phyloP scores from a whole-genome alignment of 2,329 filamentous ascomycete species.

The Cordyceps cicadae region DNA sequence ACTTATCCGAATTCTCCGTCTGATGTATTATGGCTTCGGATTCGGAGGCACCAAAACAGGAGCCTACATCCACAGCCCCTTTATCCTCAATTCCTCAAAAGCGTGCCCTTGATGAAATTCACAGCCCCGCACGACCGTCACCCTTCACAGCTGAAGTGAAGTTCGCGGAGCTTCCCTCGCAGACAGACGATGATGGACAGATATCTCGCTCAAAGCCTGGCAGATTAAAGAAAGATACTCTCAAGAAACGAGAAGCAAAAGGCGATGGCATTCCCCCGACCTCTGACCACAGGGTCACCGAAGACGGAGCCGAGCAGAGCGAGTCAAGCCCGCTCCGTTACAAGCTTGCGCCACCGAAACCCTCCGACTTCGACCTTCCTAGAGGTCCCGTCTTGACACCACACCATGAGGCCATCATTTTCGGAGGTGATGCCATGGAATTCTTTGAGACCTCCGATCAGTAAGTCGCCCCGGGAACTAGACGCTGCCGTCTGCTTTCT shows the following conservation, averaged over 20 bases:
- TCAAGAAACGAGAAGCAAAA: constrained; percentile 62
- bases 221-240: constrained; percentile 55
- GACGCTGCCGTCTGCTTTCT: neutral
- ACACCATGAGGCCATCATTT: constrained; percentile 44
- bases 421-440: constrained; percentile 43
- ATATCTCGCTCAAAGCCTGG: constrained; percentile 29
- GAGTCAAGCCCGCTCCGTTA: constrained; percentile 50
- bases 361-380: constrained; percentile 52
- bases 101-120: constrained; percentile 58
- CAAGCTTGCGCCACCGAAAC: constrained; percentile 55
- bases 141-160: constrained; percentile 62
- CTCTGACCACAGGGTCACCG: constrained; percentile 43
- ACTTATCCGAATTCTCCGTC: neutral
- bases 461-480: constrained; percentile 30
- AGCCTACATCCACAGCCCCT: constrained; percentile 31
- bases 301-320: constrained; percentile 26
- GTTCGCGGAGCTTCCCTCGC: constrained; percentile 28
- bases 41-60: constrained; percentile 30
- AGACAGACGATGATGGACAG: constrained; percentile 37
- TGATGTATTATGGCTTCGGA: constrained; percentile 27
- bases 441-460: constrained; percentile 59
- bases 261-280: constrained; percentile 47
- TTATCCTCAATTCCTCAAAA: constrained; percentile 53
- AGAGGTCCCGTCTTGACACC: constrained; percentile 48
- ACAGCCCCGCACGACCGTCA: constrained; percentile 63